phyloP scores from a whole-genome alignment of 2,329 filamentous ascomycete species.

The Xylaria multiplex region DNA sequence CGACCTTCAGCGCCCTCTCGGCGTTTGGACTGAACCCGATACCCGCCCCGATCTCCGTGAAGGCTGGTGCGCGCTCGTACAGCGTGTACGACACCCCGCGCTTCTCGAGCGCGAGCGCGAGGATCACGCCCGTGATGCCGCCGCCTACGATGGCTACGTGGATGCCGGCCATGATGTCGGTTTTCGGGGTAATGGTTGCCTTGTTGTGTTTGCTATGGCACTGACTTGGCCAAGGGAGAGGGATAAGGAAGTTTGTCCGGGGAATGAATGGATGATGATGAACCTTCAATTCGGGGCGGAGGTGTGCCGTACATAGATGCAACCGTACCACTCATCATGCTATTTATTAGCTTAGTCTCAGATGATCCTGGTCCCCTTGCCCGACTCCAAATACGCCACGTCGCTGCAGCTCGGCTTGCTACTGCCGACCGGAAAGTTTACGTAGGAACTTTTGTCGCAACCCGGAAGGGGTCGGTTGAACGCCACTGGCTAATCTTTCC shows the following conservation, averaged over 20 bases:
- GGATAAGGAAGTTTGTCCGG: background rate
- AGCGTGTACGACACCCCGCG: constrained; percentile 56
- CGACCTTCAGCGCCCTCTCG: constrained; percentile 55
- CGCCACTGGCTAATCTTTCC: background rate
- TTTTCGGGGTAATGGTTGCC: background rate
- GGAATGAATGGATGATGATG: background rate
- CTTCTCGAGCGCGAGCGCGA: constrained; percentile 58
- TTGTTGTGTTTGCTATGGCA: background rate
- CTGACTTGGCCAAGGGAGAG: background rate
- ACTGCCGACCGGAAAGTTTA: background rate
- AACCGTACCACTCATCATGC: background rate
- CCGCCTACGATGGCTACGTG: constrained; percentile 61
- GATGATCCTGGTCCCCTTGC: constrained; percentile 1
- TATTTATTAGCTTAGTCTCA: background rate
- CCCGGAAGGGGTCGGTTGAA: background rate
- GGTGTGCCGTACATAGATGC: background rate
- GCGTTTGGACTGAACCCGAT: constrained; percentile 64
- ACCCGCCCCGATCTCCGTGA: constrained; percentile 61
- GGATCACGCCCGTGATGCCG: constrained; percentile 61
- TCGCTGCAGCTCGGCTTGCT: constrained; percentile 6
- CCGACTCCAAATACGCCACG: constrained; percentile 4
- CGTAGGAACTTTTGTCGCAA: background rate
- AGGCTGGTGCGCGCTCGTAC: constrained; percentile 57
- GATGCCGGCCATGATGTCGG: constrained; percentile 33
- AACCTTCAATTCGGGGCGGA: background rate